Percentiles rank a stretch among this genome's conserved stretches.
phyloP scores from a whole-genome alignment of 345 rosid species.

The Turritis glabra region DNA sequence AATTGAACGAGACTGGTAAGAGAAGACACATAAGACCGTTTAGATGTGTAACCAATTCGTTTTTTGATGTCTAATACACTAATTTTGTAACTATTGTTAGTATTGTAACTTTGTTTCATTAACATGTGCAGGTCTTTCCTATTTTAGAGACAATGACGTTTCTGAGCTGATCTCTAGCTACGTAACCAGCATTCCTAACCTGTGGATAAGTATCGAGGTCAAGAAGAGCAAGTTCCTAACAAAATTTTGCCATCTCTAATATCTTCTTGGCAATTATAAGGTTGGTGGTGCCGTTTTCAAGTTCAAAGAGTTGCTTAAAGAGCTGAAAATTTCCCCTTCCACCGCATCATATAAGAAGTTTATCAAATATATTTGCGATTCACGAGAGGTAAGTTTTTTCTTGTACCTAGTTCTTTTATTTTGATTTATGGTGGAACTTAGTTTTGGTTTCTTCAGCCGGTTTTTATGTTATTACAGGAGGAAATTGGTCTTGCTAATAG shows the following conservation, averaged over 20 bases:
- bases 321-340: not conserved
- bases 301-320: not conserved
- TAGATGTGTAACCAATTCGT: not conserved
- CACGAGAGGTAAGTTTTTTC: not conserved
- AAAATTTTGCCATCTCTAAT: not conserved
- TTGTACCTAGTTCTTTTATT: not conserved
- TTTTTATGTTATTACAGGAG: not conserved
- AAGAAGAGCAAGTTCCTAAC: not conserved
- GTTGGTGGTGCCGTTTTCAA: not conserved
- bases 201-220: constrained; percentile 55
- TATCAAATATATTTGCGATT: not conserved
- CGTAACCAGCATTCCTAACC: constrained; percentile 54
- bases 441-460: not conserved
- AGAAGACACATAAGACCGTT: not conserved
- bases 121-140: constrained; percentile 36
- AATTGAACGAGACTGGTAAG: constrained; percentile 28
- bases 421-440: not conserved
- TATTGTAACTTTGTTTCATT: constrained; percentile 43
- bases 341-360: not conserved
- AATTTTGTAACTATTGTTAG: not conserved
- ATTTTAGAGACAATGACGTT: constrained; percentile 35
- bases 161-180: constrained; percentile 54
- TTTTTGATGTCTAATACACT: not conserved
- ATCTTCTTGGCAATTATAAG: not conserved
- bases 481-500: not conserved